These are phyloP conservation scores for Populus pruinosa DNA, from an alignment of 345 rosid genomes.

Conservation along the genomic window DNA sequence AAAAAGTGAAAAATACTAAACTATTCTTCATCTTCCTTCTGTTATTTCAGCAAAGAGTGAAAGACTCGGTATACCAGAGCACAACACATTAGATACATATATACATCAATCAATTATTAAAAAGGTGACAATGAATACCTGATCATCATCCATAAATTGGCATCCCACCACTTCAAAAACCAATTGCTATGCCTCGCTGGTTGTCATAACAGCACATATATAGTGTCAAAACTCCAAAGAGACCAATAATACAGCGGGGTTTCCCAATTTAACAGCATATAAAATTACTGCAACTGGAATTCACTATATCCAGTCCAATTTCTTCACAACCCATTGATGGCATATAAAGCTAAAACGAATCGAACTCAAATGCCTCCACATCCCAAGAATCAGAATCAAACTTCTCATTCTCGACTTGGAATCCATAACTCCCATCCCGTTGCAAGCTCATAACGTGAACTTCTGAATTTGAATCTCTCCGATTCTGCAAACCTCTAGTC, in stretches of 20 bases:
- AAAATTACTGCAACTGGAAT: not conserved
- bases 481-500: not conserved
- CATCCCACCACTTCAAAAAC: not conserved
- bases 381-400: not conserved
- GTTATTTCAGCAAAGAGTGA: not conserved
- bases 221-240: not conserved
- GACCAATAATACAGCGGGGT: not conserved
- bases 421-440: slow-evolving; percentile 36
- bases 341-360: not conserved
- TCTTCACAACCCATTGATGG: not conserved
- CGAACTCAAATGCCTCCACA: not conserved
- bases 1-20: not conserved
- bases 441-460: slow-evolving; percentile 41
- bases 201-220: not conserved
- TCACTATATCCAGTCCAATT: not conserved
- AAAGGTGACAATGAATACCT: slow-evolving; percentile 12
- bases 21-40: not conserved
- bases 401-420: slow-evolving; percentile 14
- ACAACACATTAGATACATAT: not conserved
- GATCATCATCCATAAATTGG: not conserved
- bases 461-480: slow-evolving; percentile 18
- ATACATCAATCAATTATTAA: not conserved
- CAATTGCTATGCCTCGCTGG: not conserved
- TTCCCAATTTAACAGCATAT: not conserved
- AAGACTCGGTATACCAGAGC: not conserved